Evolutionary conservation across 257 asterid genomes (phyloP), one percentile per base, ranked within the genome.

Genomic region (Gentiana macrophylla): DNA sequence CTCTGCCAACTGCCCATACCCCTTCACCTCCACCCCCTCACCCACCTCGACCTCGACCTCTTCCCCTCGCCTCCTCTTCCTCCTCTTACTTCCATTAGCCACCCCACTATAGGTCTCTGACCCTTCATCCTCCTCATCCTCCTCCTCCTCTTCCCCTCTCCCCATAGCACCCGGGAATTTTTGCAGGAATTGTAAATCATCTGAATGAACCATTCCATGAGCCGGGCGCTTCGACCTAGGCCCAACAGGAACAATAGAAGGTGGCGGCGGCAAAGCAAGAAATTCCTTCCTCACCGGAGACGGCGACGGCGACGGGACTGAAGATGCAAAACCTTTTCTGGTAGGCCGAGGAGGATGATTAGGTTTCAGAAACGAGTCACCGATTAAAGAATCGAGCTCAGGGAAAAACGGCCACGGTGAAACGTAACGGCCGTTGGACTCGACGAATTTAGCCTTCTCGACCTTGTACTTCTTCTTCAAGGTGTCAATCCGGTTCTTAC

Each of bases 401-500:
- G 49, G 32, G 70, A 84, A 91, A 78, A 84, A 89, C 52, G 94
- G 74, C 98, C 98, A 91, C 38, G 86, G 38, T 56, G 95, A 71
- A 50, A 59, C 64, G 79, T 73, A 70, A 53, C 77, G 77, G 58
- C 80, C 86, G 72, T 74, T 50, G 69, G 92, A 78, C 68, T 78
- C 77, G 56, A 73, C 65, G 57, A 60, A 72, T 65, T 73, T 81
- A 62, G 82, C 58, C 75, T 78, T 83, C 85, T 87, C 95, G 69
- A 77, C 63, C 77, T 87, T 92, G 81, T 66, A 92, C 77, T 80
- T 83, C 82, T 92, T 92, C 72, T 92, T 91, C 52, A 84, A 60
- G 57, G 97, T 92, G 77, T 92, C 98, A 70, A 91, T 80, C 46
- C 97, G 94, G 68, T 92, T 92, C 56, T 92, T 88, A 62, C 98